These are phyloP conservation scores for Piper betle DNA, from an alignment of 164 flowering plant genomes.

Conservation along the genomic window DNA sequence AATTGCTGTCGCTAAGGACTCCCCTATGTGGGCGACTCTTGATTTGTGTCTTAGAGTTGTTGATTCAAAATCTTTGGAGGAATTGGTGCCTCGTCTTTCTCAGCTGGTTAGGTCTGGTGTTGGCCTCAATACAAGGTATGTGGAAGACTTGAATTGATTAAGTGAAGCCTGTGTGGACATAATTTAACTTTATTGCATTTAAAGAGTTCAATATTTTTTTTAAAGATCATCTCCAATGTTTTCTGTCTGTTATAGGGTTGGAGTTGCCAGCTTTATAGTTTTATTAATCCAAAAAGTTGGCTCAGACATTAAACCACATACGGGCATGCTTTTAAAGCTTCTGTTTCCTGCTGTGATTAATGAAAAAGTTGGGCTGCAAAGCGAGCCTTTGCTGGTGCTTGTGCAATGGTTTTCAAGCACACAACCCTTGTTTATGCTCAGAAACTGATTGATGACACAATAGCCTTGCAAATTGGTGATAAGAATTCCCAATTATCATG, in stretches of 20 bases:
- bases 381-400: constrained; percentile 91
- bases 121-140: constrained; percentile 89
- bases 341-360: constrained; percentile 71
- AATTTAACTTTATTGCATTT: background rate
- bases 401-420: constrained; percentile 60
- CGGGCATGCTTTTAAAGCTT: constrained; percentile 49
- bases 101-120: constrained; percentile 84
- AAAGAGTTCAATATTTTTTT: background rate
- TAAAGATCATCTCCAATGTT: background rate
- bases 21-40: constrained; percentile 99
- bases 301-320: constrained; percentile 59
- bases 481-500: constrained; percentile 72
- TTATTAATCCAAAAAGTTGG: constrained; percentile 77
- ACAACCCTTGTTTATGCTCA: constrained; percentile 58
- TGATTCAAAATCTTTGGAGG: constrained; percentile 57
- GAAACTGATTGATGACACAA: constrained; percentile 70
- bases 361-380: constrained; percentile 73
- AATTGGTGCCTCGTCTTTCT: constrained; percentile 83
- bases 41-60: constrained; percentile 73
- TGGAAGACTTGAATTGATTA: background rate
- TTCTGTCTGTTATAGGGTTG: constrained; percentile 52
- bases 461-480: constrained; percentile 72
- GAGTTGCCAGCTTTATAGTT: constrained; percentile 79
- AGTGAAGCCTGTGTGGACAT: background rate
- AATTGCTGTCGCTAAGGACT: constrained; percentile 83